Conservation (phyloP, 2,329 filamentous ascomycete species). For the Parascedosporium putredinis region DNA sequence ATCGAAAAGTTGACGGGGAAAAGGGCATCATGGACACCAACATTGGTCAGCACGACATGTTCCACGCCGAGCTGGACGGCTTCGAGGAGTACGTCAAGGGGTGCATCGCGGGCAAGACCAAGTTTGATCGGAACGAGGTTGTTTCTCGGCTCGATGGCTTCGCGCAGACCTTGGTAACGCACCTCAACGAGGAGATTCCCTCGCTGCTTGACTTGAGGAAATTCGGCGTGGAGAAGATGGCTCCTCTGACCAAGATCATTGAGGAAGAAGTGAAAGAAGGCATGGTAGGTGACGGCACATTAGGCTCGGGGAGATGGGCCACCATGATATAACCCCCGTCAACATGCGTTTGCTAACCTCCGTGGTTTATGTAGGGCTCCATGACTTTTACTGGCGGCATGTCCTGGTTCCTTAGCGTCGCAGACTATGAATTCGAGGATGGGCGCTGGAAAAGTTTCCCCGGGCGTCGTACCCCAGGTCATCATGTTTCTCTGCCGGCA, state of each 20-base stretch:
- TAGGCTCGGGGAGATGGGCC: neutral
- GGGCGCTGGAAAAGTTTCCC: constrained; percentile 18
- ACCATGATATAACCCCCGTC: neutral
- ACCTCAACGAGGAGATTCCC: constrained; percentile 28
- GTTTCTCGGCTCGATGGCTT: constrained; percentile 24
- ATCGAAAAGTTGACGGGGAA: constrained; percentile 24
- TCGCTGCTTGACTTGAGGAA: constrained; percentile 22
- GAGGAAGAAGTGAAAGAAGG: constrained; percentile 12
- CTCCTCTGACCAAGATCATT: constrained; percentile 10
- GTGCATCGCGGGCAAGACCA: constrained; percentile 17
- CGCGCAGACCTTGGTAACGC: constrained; percentile 21
- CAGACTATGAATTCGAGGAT: constrained; percentile 18
- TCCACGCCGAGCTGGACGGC: constrained; percentile 23
- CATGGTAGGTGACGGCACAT: constrained; percentile 6
- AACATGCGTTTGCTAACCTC: constrained; percentile 2
- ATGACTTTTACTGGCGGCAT: neutral
- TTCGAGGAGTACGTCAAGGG: constrained; percentile 22
- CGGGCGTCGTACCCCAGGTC: constrained; percentile 16
- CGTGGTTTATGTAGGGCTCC: neutral
- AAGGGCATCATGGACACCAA: constrained; percentile 29
- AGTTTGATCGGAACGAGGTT: constrained; percentile 22
- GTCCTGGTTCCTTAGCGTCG: constrained; percentile 13
- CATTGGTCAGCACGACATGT: constrained; percentile 29
- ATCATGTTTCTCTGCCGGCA: constrained; percentile 20
- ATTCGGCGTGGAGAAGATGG: constrained; percentile 16